These are phyloP conservation scores for Pochonia chlamydosporia DNA, from an alignment of 2,329 filamentous ascomycete species.

Conservation along the genomic window DNA sequence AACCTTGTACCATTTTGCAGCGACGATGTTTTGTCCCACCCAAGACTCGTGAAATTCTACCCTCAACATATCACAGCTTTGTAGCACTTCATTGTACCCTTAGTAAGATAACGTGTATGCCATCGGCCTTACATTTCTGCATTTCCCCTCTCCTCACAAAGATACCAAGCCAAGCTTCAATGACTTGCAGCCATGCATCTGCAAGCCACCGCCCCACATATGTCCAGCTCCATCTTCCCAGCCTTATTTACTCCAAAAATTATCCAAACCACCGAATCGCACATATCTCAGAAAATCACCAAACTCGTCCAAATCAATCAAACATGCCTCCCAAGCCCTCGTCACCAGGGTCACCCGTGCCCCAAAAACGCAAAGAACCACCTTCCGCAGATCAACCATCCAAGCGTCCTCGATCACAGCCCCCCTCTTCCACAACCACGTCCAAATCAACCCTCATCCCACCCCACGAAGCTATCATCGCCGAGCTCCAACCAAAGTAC, in stretches of 20 bases:
- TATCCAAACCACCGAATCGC: too few relatives aligned
- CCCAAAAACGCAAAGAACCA: neutral
- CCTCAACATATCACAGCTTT: too few relatives aligned
- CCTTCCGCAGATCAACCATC: neutral
- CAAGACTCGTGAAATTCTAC: too few relatives aligned
- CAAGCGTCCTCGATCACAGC: constrained; percentile 6
- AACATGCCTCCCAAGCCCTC: neutral
- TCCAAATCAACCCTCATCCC: constrained; percentile 19
- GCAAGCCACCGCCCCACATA: neutral
- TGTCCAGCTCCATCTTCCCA: neutral
- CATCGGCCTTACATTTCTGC: too few relatives aligned
- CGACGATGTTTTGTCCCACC: too few relatives aligned
- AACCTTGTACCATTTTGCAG: too few relatives aligned
- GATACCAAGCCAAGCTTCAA: too few relatives aligned
- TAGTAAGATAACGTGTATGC: too few relatives aligned
- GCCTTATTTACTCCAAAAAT: too few relatives aligned
- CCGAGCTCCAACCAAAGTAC: constrained; percentile 39
- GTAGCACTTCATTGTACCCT: too few relatives aligned
- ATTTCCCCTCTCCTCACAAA: too few relatives aligned
- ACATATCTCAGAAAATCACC: too few relatives aligned
- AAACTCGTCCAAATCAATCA: neutral
- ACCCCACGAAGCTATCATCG: constrained; percentile 37
- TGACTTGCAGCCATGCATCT: neutral
- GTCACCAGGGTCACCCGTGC: neutral
- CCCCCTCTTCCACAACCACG: constrained; percentile 2